Base-by-base conservation (phyloP, 805 yeast genomes). In the Candida maris region DNA sequence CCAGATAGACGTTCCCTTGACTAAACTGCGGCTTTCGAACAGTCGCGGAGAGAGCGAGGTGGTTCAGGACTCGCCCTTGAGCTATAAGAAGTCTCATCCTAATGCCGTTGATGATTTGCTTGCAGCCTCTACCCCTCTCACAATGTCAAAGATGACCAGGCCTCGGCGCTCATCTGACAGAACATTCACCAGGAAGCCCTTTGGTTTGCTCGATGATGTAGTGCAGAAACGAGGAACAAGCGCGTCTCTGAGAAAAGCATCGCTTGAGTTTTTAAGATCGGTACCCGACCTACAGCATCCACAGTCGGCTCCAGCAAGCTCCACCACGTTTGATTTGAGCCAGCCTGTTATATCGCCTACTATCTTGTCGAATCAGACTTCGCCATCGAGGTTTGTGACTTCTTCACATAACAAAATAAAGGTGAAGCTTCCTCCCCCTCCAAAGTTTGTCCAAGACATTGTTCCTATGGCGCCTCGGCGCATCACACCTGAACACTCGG, bases 1-100 rank as follows among this genome's bases (percentile, higher is more conserved):
- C 44, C 79, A 74, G 49, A 57, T 60, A 1, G 48, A 51, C 5
- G 59, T 57, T 3, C 63, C 68, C 5, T 41, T 65, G 13, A 32
- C 41, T 17, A 53, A 56, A 14, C 52, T 68, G 30, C 48, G 59
- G 38, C 48, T 56, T n/a, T 43, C 46, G 5, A 42, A 26, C 16
- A 15, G 18, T 9, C 6, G 8, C 19, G 12, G 21, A 6, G 21
- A 16, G 7, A 8, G 7, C 8, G 31, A 28, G 8, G 10, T 28
- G 13, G 26, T 19, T 13, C 13, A 36, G 4, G 25, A 29, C 14
- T 35, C 39, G 5, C 38, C 38, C 18, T 31, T 17, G 56, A 35
- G 57, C 13, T 48, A 54, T 5, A 32, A 46, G 32, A 28, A 51
- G 51, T 28, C 56, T 51, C 41, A 38, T 12, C 33, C 45, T 9